Base-by-base conservation (phyloP, 257 asterid species). In the Solanum dulcamara region DNA sequence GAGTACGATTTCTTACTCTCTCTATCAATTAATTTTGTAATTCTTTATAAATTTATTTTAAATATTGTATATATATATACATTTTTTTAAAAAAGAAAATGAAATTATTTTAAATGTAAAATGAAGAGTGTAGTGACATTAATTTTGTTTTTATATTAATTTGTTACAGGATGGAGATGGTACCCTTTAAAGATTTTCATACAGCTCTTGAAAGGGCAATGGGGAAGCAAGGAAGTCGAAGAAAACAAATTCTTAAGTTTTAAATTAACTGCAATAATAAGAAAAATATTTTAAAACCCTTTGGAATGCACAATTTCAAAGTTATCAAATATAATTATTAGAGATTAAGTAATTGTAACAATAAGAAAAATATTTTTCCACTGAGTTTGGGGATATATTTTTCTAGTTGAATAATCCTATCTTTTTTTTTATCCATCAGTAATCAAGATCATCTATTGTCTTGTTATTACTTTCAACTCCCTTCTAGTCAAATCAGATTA, bases 211-310 rank as follows among this genome's bases (percentile, higher is more conserved):
- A 94, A 85, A 96, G 90, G 89, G 91, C 99, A 85, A 93, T 93
- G 46, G 98, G 99, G 28, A 96, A 94, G 87, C 93, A 87, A 14
- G 98, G 99, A 84, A 93, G 95, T 80, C 97, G 93, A 86, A 94
- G 94, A 60, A 96, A 96, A 84, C 99, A 96, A 89, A 93, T 96
- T 64, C 85, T 96, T 83, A 93, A 84, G 62, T 96, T 96, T 90
- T 94, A 60, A 74, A 7, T n/a, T n/a, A n/a, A n/a, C n/a, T n/a
- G n/a, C n/a, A n/a, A n/a, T n/a, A n/a, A n/a, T n/a, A n/a, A n/a
- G n/a, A n/a, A n/a, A n/a, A n/a, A n/a, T n/a, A n/a, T n/a, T n/a
- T n/a, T n/a, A n/a, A n/a, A n/a, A n/a, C n/a, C n/a, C n/a, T 26
- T 4, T 33, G 35, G 35, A 33, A 33, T 33, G 35, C 35, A 33